phyloP scores from a whole-genome alignment of 2,329 filamentous ascomycete genomes.

The Fusarium burgessii region DNA sequence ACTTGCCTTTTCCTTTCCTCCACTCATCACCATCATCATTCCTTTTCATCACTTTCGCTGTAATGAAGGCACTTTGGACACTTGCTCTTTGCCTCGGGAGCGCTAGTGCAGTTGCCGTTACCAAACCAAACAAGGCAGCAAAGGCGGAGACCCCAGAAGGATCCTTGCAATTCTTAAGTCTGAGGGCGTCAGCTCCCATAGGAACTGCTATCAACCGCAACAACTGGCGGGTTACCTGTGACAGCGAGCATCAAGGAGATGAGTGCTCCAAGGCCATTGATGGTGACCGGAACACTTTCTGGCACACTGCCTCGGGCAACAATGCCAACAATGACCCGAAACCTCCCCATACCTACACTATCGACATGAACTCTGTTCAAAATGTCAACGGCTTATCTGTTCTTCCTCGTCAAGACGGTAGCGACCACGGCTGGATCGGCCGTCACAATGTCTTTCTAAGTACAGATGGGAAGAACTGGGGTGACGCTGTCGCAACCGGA shows the following conservation, averaged over 20 bases:
- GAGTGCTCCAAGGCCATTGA: constrained; percentile 32
- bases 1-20: neutral
- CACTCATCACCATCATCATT: neutral
- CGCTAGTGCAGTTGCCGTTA: neutral
- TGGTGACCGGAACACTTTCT: constrained; percentile 19
- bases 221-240: constrained; percentile 28
- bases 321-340: constrained; percentile 4
- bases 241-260: constrained; percentile 18
- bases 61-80: neutral
- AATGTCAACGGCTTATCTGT: constrained; percentile 32
- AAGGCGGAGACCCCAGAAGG: neutral
- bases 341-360: constrained; percentile 19
- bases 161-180: neutral
- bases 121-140: neutral
- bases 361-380: constrained; percentile 19
- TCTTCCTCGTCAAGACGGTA: constrained; percentile 25
- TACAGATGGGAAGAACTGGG: constrained; percentile 26
- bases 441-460: constrained; percentile 22
- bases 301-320: constrained; percentile 14
- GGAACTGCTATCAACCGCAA: constrained; percentile 14
- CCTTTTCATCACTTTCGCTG: neutral
- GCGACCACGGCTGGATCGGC: constrained; percentile 2
- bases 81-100: neutral
- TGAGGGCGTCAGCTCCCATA: neutral
- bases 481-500: constrained; percentile 16